These are phyloP conservation scores for Coniferiporia sulphurascens DNA, from an alignment of 1,284 basidiomycete genomes.

Conservation along the genomic window DNA sequence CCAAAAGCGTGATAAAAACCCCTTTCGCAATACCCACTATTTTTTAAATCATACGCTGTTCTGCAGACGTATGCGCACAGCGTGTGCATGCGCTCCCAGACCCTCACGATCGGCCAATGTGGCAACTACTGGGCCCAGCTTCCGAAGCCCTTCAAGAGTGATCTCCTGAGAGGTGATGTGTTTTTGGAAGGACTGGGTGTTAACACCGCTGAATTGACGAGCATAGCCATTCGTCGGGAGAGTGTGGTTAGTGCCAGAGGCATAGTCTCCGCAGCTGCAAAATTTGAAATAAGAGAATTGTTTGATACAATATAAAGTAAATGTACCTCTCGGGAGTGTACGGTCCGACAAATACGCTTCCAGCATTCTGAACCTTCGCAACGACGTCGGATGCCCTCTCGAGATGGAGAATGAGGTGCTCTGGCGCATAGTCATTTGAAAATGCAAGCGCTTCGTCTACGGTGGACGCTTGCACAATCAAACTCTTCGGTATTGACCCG, in stretches of 20 bases:
- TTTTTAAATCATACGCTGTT: conserved; percentile 20
- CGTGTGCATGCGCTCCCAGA: conserved; percentile 90
- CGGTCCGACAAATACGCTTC: conserved; percentile 93
- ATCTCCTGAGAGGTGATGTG: conserved; percentile 97
- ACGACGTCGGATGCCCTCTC: conserved; percentile 67
- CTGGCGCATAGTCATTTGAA: conserved; percentile 96
- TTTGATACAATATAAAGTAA: neutral
- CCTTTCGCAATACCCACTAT: neutral
- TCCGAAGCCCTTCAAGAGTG: conserved; percentile 71
- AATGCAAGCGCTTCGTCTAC: conserved; percentile 80
- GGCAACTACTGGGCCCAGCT: conserved; percentile 85
- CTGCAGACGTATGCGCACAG: conserved; percentile 66
- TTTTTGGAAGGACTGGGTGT: conserved; percentile 97
- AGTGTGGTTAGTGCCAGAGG: conserved; percentile 98
- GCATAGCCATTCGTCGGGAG: conserved; percentile 94
- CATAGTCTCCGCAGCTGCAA: conserved; percentile 92
- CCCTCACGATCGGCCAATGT: conserved; percentile 95
- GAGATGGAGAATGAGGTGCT: conserved; percentile 91
- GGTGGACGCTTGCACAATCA: conserved; percentile 74
- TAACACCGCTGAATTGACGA: conserved; percentile 96
- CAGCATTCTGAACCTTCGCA: conserved; percentile 78
- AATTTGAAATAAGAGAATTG: neutral
- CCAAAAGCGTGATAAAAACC: too few relatives aligned
- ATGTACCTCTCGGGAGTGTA: conserved; percentile 90
- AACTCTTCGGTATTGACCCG: conserved; percentile 86